These are phyloP conservation scores for Myxozyma vanderwaltii DNA, from an alignment of 805 yeast species.

Conservation along the genomic window DNA sequence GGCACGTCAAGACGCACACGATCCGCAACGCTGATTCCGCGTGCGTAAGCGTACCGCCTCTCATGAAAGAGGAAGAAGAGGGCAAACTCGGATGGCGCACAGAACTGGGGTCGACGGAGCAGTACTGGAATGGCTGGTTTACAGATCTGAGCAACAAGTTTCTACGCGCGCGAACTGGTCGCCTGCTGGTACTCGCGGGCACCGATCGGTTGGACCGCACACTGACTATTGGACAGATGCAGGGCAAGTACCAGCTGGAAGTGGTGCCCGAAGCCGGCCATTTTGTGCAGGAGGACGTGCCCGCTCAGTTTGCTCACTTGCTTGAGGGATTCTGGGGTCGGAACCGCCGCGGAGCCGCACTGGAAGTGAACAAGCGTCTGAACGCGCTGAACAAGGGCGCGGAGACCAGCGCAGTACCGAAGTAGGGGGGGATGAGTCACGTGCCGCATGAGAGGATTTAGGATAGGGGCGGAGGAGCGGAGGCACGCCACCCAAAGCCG, in stretches of 20 bases:
- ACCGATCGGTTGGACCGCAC: conserved; percentile 84
- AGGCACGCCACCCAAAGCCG: too few species aligned
- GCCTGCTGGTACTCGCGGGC: conserved; percentile 80
- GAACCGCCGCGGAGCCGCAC: conserved; percentile 26
- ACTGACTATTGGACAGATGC: conserved; percentile 96
- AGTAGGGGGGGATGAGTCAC: not conserved
- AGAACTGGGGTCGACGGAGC: conserved; percentile 60
- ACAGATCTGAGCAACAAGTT: conserved; percentile 59
- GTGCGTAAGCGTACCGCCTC: conserved; percentile 72
- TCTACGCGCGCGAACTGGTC: conserved; percentile 56
- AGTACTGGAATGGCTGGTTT: conserved; percentile 85
- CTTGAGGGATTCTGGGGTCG: conserved; percentile 25
- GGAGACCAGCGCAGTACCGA: not conserved
- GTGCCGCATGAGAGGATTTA: too few species aligned
- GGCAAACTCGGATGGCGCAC: conserved; percentile 58
- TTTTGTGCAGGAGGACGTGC: conserved; percentile 91
- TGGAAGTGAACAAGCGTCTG: conserved; percentile 3
- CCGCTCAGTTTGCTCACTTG: conserved; percentile 58
- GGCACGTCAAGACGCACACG: conserved; percentile 69
- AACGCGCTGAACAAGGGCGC: conserved; percentile 1
- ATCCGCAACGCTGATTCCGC: conserved; percentile 67
- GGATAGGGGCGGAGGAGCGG: too few species aligned
- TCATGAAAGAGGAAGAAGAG: conserved; percentile 44
- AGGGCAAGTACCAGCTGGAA: conserved; percentile 85
- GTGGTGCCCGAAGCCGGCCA: conserved; percentile 86